These are phyloP conservation scores for Otatea glauca DNA, from an alignment of 176 grass and related monocot genomes.

Conservation along the genomic window DNA sequence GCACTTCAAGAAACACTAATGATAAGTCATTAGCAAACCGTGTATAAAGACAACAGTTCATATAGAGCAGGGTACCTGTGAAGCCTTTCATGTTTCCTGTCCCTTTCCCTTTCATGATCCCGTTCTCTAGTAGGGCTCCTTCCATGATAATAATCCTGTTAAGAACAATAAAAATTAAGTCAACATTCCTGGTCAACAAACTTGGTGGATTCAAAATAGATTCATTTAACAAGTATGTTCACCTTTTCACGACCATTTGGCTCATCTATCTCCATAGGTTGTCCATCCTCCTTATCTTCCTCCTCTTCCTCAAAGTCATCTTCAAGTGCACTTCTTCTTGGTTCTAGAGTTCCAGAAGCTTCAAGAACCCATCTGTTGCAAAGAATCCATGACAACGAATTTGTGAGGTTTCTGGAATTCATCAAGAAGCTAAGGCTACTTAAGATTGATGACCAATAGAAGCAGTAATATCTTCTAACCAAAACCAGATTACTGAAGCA, in stretches of 20 bases:
- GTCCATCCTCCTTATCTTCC: constrained; percentile 77
- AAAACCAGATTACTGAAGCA: constrained; percentile 5
- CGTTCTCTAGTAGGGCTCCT: constrained; percentile 72
- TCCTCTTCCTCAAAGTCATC: constrained; percentile 99
- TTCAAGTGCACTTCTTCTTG: constrained; percentile 93
- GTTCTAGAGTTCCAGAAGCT: constrained; percentile 78
- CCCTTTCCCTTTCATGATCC: constrained; percentile 61
- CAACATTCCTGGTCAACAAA: constrained; percentile 16
- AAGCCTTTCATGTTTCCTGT: constrained; percentile 65
- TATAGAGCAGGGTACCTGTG: constrained; percentile 55
- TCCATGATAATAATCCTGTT: constrained; percentile 71
- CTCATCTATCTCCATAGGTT: constrained; percentile 68
- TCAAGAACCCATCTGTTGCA: constrained; percentile 80
- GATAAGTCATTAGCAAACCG: background rate
- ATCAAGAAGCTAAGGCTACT: background rate
- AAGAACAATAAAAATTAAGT: constrained; percentile 34
- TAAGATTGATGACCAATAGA: background rate
- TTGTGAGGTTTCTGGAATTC: background rate
- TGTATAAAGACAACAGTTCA: background rate
- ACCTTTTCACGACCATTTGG: constrained; percentile 69
- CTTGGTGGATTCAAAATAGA: background rate
- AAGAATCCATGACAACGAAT: constrained; percentile 12
- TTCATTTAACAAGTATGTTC: background rate
- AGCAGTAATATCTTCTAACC: background rate
- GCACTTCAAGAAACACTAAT: constrained; percentile 14